These are phyloP conservation scores for Plasmodium blacklocki DNA, from an alignment of 169 alveolate genomes.

Conservation along the genomic window DNA sequence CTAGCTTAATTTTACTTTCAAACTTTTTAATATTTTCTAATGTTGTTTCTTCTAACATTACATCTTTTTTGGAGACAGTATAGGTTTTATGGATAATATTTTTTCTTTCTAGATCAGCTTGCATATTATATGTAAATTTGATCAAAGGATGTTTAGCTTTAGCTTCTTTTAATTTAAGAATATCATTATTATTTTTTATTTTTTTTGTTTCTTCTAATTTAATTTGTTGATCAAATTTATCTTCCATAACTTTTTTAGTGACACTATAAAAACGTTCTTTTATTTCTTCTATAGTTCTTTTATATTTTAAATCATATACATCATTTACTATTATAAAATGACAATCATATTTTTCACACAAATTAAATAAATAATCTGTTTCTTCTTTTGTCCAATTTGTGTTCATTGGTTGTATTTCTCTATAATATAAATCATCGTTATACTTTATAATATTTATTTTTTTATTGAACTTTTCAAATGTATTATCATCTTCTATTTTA, in stretches of 20 bases:
- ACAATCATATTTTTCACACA: slow-evolving; percentile 90
- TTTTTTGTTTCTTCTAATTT: slow-evolving; percentile 86
- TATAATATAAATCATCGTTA: slow-evolving; percentile 83
- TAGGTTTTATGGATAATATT: slow-evolving; percentile 82
- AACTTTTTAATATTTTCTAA: slow-evolving; percentile 82
- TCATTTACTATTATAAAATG: slow-evolving; percentile 88
- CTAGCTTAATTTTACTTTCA: slow-evolving; percentile 80
- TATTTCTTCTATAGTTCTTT: slow-evolving; percentile 86
- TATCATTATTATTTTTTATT: slow-evolving; percentile 84
- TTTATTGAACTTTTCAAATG: slow-evolving; percentile 83
- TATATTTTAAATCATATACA: slow-evolving; percentile 83
- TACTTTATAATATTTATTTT: slow-evolving; percentile 82
- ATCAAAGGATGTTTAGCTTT: slow-evolving; percentile 87
- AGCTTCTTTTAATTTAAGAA: slow-evolving; percentile 86
- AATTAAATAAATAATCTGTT: slow-evolving; percentile 87
- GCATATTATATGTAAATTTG: slow-evolving; percentile 86
- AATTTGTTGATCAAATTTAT: slow-evolving; percentile 85
- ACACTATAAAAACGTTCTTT: slow-evolving; percentile 89
- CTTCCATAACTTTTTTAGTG: slow-evolving; percentile 87
- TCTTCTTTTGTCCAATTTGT: slow-evolving; percentile 89
- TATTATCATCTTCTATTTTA: slow-evolving; percentile 75
- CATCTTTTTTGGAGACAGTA: slow-evolving; percentile 80
- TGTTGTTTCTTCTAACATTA: slow-evolving; percentile 77
- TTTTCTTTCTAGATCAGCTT: slow-evolving; percentile 88
- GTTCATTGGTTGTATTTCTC: slow-evolving; percentile 55